Evolutionary conservation across 176 grass and related monocot species (phyloP).

Genomic region (Echinochloa phyllopogon): DNA sequence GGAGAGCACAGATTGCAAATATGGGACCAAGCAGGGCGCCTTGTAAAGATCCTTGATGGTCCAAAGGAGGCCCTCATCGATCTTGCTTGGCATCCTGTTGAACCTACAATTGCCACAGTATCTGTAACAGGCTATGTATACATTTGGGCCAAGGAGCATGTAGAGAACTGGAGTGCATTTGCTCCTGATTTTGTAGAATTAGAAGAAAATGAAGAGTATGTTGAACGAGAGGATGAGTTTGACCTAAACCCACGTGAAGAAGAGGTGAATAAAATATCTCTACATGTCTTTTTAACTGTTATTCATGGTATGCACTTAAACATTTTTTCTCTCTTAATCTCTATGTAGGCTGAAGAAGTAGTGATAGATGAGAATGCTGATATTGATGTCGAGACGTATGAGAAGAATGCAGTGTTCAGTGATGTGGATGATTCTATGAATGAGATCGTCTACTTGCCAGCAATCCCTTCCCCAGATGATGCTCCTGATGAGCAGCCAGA

Average conservation of each 20-base stretch:
- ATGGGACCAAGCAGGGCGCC: constrained; percentile 82
- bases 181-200: constrained; percentile 97
- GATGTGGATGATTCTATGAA: constrained; percentile 64
- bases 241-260: constrained; percentile 81
- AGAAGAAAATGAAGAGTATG: constrained; percentile 98
- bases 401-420: constrained; percentile 69
- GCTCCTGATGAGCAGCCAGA: constrained; percentile 81
- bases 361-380: constrained; percentile 76
- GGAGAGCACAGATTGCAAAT: constrained; percentile 95
- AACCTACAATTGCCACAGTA: constrained; percentile 78
- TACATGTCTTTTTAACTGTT: constrained; percentile 39
- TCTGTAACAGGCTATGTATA: constrained; percentile 78
- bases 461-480: constrained; percentile 84
- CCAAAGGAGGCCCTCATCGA: constrained; percentile 94
- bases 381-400: constrained; percentile 74
- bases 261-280: constrained; percentile 48
- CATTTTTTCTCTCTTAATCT: constrained; percentile 36
- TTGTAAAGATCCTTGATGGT: constrained; percentile 98
- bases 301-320: constrained; percentile 30
- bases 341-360: constrained; percentile 77
- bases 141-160: constrained; percentile 92
- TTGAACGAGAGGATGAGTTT: constrained; percentile 93
- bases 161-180: constrained; percentile 97
- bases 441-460: constrained; percentile 74
- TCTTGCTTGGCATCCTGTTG: constrained; percentile 93